phyloP scores from a whole-genome alignment of 1,284 basidiomycete species.

The Cutaneotrichosporon cyanovorans region DNA sequence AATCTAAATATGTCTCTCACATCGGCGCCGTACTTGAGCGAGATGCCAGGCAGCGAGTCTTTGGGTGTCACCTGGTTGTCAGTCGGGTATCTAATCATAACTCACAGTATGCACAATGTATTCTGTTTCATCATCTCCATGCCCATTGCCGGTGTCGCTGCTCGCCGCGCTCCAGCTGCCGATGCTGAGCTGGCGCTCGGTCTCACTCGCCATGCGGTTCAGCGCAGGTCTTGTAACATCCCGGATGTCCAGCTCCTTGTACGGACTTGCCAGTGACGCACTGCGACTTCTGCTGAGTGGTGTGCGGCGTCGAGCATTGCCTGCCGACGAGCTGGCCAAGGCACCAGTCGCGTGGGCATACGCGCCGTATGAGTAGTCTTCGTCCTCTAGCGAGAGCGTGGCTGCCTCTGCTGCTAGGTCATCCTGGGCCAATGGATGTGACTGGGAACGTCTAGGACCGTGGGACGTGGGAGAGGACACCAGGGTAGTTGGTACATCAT shows the following conservation, averaged over 20 bases:
- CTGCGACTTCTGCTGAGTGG: background rate
- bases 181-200: slow-evolving; percentile 21
- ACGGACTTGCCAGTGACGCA: background rate
- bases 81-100: background rate
- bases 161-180: slow-evolving; percentile 21
- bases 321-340: background rate
- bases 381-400: background rate
- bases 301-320: background rate
- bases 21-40: slow-evolving; percentile 73
- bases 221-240: slow-evolving; percentile 33
- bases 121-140: slow-evolving; percentile 39
- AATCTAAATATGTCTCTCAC: too few relatives aligned
- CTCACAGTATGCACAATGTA: slow-evolving; percentile 47
- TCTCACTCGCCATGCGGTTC: slow-evolving; percentile 33
- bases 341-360: background rate
- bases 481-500: too few relatives aligned
- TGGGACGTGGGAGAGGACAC: too few relatives aligned
- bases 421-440: slow-evolving; percentile 11
- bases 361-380: background rate
- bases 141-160: slow-evolving; percentile 22
- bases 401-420: background rate
- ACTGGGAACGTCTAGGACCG: background rate
- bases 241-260: slow-evolving; percentile 2
- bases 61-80: slow-evolving; percentile 54
- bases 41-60: slow-evolving; percentile 75